Evolutionary conservation across 202 grass and related monocot species (phyloP), one percentile per base, ranked within the genome.

Genomic region (Schoenoplectus tabernaemontani): DNA sequence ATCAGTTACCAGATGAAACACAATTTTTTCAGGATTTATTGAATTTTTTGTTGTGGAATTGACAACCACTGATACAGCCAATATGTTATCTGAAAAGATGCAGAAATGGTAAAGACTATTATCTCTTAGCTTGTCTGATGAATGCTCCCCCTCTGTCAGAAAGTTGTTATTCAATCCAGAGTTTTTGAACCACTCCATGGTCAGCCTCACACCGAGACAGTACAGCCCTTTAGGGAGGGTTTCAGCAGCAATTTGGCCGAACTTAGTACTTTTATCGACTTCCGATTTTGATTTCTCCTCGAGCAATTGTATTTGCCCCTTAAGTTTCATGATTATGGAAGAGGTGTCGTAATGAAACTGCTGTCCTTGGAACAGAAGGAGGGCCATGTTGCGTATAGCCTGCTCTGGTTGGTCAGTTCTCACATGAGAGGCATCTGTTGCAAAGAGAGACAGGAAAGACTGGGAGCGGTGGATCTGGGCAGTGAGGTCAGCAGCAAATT

Each of bases 181-280:
- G 71, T 82, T 91, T 76, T 89, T 87, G 53, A 96, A 96, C 96
- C 96, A 99, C 76, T 96, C 92, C 68, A 83, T 93, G 37, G 96
- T 96, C 84, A 99, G 64, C 65, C 87, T 89, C 36, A 99, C 65
- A 69, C 92, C 96, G 59, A 99, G 90, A 88, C 96, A 99, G 30
- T 91, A 99, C 44, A 99, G 87, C 10, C 92, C 92, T 86, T 99
- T 99, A 1, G 96, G 96, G 42, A 99, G 92, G 74, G 91, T 90
- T 88, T 99, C 96, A 7, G 96, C 96, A 82, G 96, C 96, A 82
- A 96, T 93, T 64, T 99, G 96, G n/a, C 92, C 96, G 36, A 96
- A 99, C 4, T 91, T 96, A 19, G 90, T 93, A 83, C 90, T 96
- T 87, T 96, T 99, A 5, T 99, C 90, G 0, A 51, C 81, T 87